phyloP scores from a whole-genome alignment of 2,329 filamentous ascomycete genomes.

The Cladobotryum mycophilum region DNA sequence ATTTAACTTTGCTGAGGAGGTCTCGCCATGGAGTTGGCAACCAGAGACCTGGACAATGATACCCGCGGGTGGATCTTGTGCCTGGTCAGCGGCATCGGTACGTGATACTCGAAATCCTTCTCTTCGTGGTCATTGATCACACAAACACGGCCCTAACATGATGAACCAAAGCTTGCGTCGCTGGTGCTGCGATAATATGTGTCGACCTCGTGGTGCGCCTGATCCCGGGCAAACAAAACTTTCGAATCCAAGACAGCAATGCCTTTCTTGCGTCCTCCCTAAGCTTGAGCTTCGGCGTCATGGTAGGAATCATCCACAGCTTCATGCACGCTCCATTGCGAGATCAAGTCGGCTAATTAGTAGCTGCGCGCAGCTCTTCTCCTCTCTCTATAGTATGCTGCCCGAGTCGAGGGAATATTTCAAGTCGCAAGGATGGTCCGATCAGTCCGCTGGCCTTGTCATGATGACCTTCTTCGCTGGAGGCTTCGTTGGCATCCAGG shows the following conservation, averaged over 20 bases:
- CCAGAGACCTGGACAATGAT: constrained; percentile 60
- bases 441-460: constrained; percentile 60
- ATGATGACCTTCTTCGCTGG: constrained; percentile 64
- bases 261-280: constrained; percentile 80
- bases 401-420: constrained; percentile 80
- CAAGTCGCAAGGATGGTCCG: constrained; percentile 57
- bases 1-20: not conserved
- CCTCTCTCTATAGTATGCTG: constrained; percentile 86
- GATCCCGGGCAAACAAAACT: constrained; percentile 67
- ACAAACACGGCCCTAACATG: constrained; percentile 12
- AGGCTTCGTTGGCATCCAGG: constrained; percentile 70
- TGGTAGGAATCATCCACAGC: constrained; percentile 54
- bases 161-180: constrained; percentile 50
- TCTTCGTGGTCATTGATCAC: constrained; percentile 4
- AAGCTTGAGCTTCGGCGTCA: constrained; percentile 90
- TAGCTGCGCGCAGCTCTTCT: constrained; percentile 62
- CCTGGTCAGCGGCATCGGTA: constrained; percentile 69
- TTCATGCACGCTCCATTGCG: not conserved
- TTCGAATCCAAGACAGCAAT: constrained; percentile 85
- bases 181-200: constrained; percentile 80
- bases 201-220: constrained; percentile 70
- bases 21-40: constrained; percentile 37
- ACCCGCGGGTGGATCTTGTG: constrained; percentile 90
- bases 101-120: constrained; percentile 22
- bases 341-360: too few relatives aligned